A percentile compares a stretch with the other conserved stretches of the same genome.
phyloP scores from a whole-genome alignment of 2,329 filamentous ascomycete species.

The Fusarium brevicatenulatum region DNA sequence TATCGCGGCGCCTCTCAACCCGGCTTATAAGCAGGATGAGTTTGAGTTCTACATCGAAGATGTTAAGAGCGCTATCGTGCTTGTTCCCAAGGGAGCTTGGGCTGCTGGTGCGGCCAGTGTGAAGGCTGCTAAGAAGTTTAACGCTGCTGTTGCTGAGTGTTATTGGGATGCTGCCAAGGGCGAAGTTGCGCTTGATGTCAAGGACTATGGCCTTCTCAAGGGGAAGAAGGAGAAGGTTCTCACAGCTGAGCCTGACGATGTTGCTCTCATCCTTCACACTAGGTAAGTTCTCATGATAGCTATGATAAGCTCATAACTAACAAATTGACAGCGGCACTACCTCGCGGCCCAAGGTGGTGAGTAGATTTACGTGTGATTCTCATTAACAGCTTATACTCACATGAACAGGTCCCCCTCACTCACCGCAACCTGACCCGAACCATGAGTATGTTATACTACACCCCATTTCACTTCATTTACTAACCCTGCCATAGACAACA shows the following conservation, averaged over 20 bases:
- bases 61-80: slow-evolving; percentile 79
- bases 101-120: slow-evolving; percentile 75
- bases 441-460: slow-evolving; percentile 65
- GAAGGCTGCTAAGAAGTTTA: slow-evolving; percentile 79
- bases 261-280: slow-evolving; percentile 84
- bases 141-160: slow-evolving; percentile 86
- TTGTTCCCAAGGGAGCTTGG: slow-evolving; percentile 79
- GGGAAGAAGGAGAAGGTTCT: slow-evolving; percentile 55
- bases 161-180: slow-evolving; percentile 75
- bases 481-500: slow-evolving; percentile 66
- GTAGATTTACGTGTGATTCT: slow-evolving; percentile 38
- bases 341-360: slow-evolving; percentile 82
- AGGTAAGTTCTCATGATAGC: slow-evolving; percentile 51
- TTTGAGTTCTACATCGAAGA: slow-evolving; percentile 95
- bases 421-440: slow-evolving; percentile 84
- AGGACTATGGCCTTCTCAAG: slow-evolving; percentile 75
- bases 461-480: slow-evolving; percentile 37
- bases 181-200: slow-evolving; percentile 81
- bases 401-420: slow-evolving; percentile 74
- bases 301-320: slow-evolving; percentile 35
- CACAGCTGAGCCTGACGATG: slow-evolving; percentile 75
- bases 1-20: slow-evolving; percentile 87
- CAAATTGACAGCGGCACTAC: slow-evolving; percentile 72
- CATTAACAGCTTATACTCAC: slow-evolving; percentile 12
- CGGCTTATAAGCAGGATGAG: slow-evolving; percentile 88